Base-by-base conservation (phyloP, 2,329 filamentous ascomycete species). In the Fusarium nurragi region DNA sequence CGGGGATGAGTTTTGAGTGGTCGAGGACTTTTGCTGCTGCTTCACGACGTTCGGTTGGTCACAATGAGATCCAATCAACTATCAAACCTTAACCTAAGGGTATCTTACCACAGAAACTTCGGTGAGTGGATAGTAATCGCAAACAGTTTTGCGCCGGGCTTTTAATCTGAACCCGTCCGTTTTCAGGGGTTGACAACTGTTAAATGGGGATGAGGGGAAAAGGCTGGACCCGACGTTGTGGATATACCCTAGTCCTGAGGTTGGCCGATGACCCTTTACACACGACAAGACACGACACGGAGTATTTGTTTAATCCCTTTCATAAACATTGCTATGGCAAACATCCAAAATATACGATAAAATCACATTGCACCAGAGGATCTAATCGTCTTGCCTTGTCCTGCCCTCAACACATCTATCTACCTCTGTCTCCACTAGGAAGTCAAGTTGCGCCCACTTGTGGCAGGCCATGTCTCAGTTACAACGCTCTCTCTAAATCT, bases 391-490 rank as follows among this genome's bases (percentile, higher is more conserved):
- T 45, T 36, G 40, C 28, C 16, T 43, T 26, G 26, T 60, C 25
- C 39, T 12, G 25, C 23, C 23, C 46, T 14, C 18, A n/a, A 11
- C 22, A 26, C 28, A 21, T 47, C 34, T 14, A 39, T 34, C 28
- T 18, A n/a, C 19, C n/a, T 49, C 51, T 37, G 25, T 28, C 28
- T 25, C 59, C 44, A 37, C 50, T 32, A 4, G 22, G 11, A 58
- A 40, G 38, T 57, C 46, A 62, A 46, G 47, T 66, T 54, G 48
- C 54, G 46, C 46, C 52, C 54, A 63, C 59, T 40, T 43, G 47
- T 60, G 74, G 73, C 72, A 75, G 74, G 75, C 75, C 75, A 78
- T 80, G 79, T 79, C 77, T 80, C 74, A 71, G 72, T 71, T 68
- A 52, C 66, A 64, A 56, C 52, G 54, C 38, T 46, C 19, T 54